phyloP scores from a whole-genome alignment of 371 early-diverging fungal genomes.

The Gilbertella persicaria region DNA sequence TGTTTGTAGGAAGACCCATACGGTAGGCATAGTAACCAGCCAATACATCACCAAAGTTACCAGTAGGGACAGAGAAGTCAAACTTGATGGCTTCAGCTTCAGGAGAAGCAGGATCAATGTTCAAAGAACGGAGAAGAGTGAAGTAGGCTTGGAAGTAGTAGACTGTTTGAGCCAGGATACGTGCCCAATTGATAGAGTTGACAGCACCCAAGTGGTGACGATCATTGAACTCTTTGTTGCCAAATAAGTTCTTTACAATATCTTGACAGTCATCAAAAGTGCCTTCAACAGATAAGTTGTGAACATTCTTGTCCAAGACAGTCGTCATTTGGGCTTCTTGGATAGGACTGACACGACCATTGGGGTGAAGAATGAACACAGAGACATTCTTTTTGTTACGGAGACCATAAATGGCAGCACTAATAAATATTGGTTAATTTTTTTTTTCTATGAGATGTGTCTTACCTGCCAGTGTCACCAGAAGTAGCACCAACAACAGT shows the following conservation, averaged over 20 bases:
- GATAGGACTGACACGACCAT: conserved; percentile 87
- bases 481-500: conserved; percentile 97
- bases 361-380: conserved; percentile 93
- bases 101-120: conserved; percentile 52
- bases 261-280: conserved; percentile 98
- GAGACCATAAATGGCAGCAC: conserved; percentile 97
- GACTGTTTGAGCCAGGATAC: conserved; percentile 93
- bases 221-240: conserved; percentile 73
- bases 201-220: conserved; percentile 89
- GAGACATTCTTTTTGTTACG: conserved; percentile 90
- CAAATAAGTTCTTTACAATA: conserved; percentile 90
- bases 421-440: no score
- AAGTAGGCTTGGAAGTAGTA: conserved; percentile 97
- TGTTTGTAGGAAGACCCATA: conserved; percentile 89
- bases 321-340: conserved; percentile 98
- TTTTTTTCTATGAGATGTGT: no score
- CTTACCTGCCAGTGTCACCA: conserved; percentile 93
- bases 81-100: conserved; percentile 56
- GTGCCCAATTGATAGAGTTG: conserved; percentile 99
- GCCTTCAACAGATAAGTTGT: conserved; percentile 89
- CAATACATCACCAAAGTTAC: conserved; percentile 98
- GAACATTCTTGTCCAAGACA: conserved; percentile 90
- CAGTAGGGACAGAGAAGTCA: conserved; percentile 93
- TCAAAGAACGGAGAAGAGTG: conserved; percentile 57
- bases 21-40: conserved; percentile 92